Evolutionary conservation across 1,284 basidiomycete genomes (phyloP).

Genomic region (Cutaneotrichosporon sp.): DNA sequence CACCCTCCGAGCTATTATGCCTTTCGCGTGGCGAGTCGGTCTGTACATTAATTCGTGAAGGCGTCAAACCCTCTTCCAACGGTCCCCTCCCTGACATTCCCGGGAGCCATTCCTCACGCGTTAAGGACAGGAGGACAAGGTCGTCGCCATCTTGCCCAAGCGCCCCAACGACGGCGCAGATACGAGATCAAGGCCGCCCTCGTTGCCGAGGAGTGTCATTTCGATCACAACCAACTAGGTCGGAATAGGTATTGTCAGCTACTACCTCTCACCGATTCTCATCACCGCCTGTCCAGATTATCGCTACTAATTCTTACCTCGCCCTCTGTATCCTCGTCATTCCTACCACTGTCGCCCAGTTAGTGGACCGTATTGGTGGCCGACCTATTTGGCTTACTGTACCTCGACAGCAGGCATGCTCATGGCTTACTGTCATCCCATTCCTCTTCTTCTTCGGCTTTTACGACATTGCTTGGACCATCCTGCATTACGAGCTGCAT

Average conservation of each 20-base stretch:
- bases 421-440: conserved; percentile 34
- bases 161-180: conserved; percentile 22
- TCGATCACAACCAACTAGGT: conserved; percentile 32
- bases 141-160: conserved; percentile 23
- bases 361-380: conserved; percentile 32
- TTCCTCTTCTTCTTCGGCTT: conserved; percentile 37
- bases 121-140: conserved; percentile 16
- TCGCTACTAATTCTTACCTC: conserved; percentile 35
- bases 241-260: conserved; percentile 38
- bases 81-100: too few species aligned
- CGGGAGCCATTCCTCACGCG: too few species aligned
- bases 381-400: conserved; percentile 38
- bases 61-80: conserved; percentile 23
- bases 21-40: too few species aligned
- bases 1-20: conserved; percentile 25
- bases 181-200: conserved; percentile 35
- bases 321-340: conserved; percentile 28
- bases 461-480: conserved; percentile 30
- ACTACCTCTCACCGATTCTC: conserved; percentile 40
- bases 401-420: conserved; percentile 37
- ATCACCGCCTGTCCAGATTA: conserved; percentile 33
- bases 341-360: conserved; percentile 18
- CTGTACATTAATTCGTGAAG: too few species aligned
- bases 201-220: conserved; percentile 28
- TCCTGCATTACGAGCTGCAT: conserved; percentile 32